Base-by-base conservation (phyloP, 306 rosid genomes). In the Bauhinia variegata region DNA sequence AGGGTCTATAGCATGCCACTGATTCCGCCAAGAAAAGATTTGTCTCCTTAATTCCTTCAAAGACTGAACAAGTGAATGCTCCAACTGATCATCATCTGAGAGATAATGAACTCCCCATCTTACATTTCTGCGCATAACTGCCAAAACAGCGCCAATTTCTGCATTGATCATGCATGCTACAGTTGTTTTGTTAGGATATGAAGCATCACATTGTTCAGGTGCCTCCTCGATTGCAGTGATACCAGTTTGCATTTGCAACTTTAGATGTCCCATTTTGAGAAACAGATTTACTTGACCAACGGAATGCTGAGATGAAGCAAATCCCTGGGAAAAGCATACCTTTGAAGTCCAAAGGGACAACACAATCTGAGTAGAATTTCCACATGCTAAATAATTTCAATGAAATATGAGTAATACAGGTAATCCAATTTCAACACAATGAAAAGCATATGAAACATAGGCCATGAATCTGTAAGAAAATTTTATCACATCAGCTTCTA, bases 41-140 rank as follows among this genome's bases (percentile, higher is more conserved):
- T 88, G 83, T 77, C 67, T 86, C 71, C 99, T 87, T 65, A 93
- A 65, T 14, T 75, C 79, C 85, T 90, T 93, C 78, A 93, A 73
- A 48, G 99, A 90, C 64, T 83, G 95, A 78, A 93, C 87, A 44
- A 93, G 81, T 54, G 82, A 85, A 83, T 93, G 97, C 67, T 93
- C 99, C 60, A 88, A 78, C 72, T 88, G 93, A 86, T 93, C 96
- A 50, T 93, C 98, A 77, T 88, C 92, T n/a, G 97, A 83, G 78
- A 83, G 85, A 72, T 88, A 93, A 58, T 82, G 97, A 28, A 86
- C 87, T 54, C 97, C 97, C 99, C 99, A 93, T 77, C 99, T 81
- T 54, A 93, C 96, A 75, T 93, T 93, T 81, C 97, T 88, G 77
- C 97, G 82, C 97, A 93, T 93, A 53, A 93, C 97, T 8, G 96